These are phyloP conservation scores for Recurvomyces mirabilis DNA, from an alignment of 495 filamentous ascomycete species.

Conservation along the genomic window DNA sequence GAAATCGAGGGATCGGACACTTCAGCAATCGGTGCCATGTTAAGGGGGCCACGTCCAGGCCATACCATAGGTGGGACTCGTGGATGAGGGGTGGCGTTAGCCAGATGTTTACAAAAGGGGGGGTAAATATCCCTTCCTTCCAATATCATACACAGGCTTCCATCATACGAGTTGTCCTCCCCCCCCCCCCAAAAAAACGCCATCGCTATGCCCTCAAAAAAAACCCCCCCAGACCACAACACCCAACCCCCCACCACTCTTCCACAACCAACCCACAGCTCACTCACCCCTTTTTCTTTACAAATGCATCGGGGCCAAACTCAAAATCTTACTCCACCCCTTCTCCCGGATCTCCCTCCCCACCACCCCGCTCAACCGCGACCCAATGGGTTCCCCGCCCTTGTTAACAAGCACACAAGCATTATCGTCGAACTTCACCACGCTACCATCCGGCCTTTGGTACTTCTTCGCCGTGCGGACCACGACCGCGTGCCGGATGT, in stretches of 20 bases:
- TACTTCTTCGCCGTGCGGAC: conserved; percentile 83
- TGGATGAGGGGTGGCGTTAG: no score
- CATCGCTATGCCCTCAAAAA: not conserved
- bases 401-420: conserved; percentile 97
- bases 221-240: no score
- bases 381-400: conserved; percentile 87
- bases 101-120: no score
- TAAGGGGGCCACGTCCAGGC: no score
- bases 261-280: not conserved
- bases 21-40: no score
- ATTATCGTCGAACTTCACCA: conserved; percentile 93
- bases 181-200: no score
- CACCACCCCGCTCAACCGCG: conserved; percentile 79
- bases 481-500: conserved; percentile 92
- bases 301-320: conserved; percentile 85
- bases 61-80: no score
- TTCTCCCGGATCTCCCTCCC: conserved; percentile 75
- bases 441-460: conserved; percentile 73
- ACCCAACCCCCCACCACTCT: no score
- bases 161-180: no score
- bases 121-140: no score
- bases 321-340: conserved; percentile 96
- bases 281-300: conserved; percentile 33
- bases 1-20: no score
- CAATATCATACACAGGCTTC: no score